These are phyloP conservation scores for Xylaria sp. DNA, from an alignment of 2,329 filamentous ascomycete genomes.

Conservation along the genomic window DNA sequence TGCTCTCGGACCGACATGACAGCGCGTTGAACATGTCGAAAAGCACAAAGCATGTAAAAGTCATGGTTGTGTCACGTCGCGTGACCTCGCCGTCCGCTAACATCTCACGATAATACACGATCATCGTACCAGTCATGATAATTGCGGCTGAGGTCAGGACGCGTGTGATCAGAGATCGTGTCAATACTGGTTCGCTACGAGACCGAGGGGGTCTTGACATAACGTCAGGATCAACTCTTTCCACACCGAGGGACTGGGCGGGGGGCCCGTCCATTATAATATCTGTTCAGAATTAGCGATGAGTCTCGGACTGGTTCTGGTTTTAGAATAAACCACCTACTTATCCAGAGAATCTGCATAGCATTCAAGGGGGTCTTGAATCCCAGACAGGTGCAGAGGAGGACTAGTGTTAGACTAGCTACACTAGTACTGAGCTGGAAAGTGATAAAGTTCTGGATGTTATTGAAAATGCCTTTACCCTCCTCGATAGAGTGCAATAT, in stretches of 20 bases:
- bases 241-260: conserved; percentile 94
- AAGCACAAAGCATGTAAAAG: conserved; percentile 97
- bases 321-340: conserved; percentile 59
- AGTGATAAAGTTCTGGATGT: conserved; percentile 98
- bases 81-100: conserved; percentile 79
- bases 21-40: conserved; percentile 99
- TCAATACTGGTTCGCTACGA: conserved; percentile 90
- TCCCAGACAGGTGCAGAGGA: conserved; percentile 89
- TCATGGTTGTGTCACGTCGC: conserved; percentile 97
- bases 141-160: conserved; percentile 86
- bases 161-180: conserved; percentile 77
- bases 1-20: conserved; percentile 87
- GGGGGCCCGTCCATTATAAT: conserved; percentile 99
- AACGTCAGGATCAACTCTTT: conserved; percentile 90
- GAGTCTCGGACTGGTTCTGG: conserved; percentile 5
- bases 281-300: conserved; percentile 59
- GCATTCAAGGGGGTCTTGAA: conserved; percentile 96
- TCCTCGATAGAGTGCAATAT: conserved; percentile 97
- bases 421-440: conserved; percentile 98
- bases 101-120: conserved; percentile 93
- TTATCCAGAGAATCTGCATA: conserved; percentile 99
- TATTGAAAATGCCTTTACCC: conserved; percentile 99
- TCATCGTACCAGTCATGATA: conserved; percentile 91
- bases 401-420: conserved; percentile 86
- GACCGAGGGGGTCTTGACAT: conserved; percentile 88